Evolutionary conservation across 2,329 filamentous ascomycete species (phyloP).

Genomic region (Plenodomus tracheiphilus): DNA sequence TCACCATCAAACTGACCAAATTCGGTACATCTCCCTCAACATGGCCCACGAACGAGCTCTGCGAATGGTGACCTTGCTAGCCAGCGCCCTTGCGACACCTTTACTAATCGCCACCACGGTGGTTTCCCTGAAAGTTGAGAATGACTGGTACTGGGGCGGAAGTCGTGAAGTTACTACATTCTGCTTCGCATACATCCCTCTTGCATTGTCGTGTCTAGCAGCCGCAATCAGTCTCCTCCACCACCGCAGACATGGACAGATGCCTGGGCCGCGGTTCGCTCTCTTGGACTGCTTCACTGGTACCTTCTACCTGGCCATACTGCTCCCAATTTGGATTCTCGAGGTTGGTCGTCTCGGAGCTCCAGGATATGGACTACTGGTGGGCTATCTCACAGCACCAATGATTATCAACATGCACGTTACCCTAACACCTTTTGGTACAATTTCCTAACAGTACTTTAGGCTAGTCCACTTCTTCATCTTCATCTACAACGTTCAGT

Average conservation of each 20-base stretch:
- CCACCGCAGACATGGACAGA: conserved; percentile 4
- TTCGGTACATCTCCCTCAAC: background rate
- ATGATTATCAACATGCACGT: conserved; percentile 27
- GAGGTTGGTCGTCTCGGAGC: conserved; percentile 4
- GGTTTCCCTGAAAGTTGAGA: conserved; percentile 5
- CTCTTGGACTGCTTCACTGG: conserved; percentile 9
- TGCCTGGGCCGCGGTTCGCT: conserved; percentile 4
- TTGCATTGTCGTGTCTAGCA: conserved; percentile 12
- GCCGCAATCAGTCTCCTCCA: conserved; percentile 4
- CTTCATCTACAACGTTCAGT: conserved; percentile 8
- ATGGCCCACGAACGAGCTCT: conserved; percentile 13
- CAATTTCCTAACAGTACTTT: background rate
- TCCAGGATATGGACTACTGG: conserved; percentile 12
- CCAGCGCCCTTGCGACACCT: conserved; percentile 11
- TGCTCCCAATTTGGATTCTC: conserved; percentile 17
- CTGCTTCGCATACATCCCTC: conserved; percentile 20
- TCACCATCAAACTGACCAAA: too few species aligned
- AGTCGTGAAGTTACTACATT: conserved; percentile 7
- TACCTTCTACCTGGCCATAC: conserved; percentile 9
- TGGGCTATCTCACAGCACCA: conserved; percentile 18
- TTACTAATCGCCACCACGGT: conserved; percentile 15
- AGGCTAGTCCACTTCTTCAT: conserved; percentile 17
- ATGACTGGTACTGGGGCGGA: background rate
- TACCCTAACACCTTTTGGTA: too few species aligned
- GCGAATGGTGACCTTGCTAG: conserved; percentile 10